These are phyloP conservation scores for Acanthamoeba royreba DNA, from an alignment of 208 protist species.

Conservation along the genomic window DNA sequence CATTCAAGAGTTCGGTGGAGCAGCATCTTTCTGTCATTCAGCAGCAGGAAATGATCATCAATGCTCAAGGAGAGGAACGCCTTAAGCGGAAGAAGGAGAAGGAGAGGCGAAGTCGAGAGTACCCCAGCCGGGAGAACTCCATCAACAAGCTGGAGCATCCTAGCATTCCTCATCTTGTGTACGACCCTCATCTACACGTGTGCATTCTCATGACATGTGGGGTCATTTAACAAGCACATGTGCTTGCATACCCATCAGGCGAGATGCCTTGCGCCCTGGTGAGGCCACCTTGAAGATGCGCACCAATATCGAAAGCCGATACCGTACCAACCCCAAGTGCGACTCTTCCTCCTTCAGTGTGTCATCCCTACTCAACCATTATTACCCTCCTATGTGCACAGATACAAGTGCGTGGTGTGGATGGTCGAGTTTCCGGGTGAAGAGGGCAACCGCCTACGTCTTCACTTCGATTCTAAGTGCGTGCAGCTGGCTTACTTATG, in stretches of 20 bases:
- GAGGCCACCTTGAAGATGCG: neutral
- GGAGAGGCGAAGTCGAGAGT: neutral
- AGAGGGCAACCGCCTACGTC: neutral
- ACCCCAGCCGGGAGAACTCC: neutral
- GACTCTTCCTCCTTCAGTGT: neutral
- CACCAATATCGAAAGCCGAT: neutral
- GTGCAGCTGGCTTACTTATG: neutral
- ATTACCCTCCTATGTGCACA: neutral
- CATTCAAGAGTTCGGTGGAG: neutral
- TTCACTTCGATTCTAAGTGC: neutral
- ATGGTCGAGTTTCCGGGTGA: neutral
- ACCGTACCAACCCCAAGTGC: neutral
- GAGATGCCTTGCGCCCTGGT: neutral
- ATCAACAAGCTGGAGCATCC: neutral
- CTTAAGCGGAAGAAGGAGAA: neutral
- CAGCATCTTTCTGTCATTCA: neutral
- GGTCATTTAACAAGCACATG: neutral
- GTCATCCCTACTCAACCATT: neutral
- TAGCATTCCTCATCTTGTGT: neutral
- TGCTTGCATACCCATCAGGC: neutral
- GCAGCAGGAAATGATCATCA: slow-evolving; percentile 2
- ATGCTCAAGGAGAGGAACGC: neutral
- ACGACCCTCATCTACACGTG: neutral
- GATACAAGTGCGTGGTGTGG: neutral
- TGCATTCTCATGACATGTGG: neutral